These are phyloP conservation scores for Penicillium bovifimosum DNA, from an alignment of 495 filamentous ascomycete genomes.

Conservation along the genomic window DNA sequence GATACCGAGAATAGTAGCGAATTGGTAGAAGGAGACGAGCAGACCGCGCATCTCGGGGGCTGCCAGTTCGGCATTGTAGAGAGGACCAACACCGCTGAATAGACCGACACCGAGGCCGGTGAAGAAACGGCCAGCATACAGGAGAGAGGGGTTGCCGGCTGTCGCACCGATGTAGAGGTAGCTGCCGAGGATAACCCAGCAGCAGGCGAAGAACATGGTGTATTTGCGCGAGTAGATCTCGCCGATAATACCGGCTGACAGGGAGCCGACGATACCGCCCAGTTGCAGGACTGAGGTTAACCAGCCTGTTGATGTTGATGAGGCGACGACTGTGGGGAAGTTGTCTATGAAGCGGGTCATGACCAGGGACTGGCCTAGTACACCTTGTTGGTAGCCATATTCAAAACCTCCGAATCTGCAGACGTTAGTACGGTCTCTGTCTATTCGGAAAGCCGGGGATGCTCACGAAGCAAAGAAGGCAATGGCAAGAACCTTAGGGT, in stretches of 20 bases:
- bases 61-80: slow-evolving; percentile 73
- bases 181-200: slow-evolving; percentile 62
- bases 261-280: slow-evolving; percentile 67
- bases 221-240: slow-evolving; percentile 64
- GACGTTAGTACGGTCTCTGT: neutral
- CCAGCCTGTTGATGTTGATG: slow-evolving; percentile 38
- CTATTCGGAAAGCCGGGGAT: neutral
- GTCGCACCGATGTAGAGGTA: slow-evolving; percentile 49
- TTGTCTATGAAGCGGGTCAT: slow-evolving; percentile 40
- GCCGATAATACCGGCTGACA: slow-evolving; percentile 49
- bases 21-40: slow-evolving; percentile 71
- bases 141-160: slow-evolving; percentile 56
- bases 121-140: slow-evolving; percentile 59
- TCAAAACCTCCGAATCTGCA: slow-evolving; percentile 39
- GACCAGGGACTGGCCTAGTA: slow-evolving; percentile 38
- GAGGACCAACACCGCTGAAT: slow-evolving; percentile 49
- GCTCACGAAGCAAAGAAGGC: slow-evolving; percentile 41
- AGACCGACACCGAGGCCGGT: slow-evolving; percentile 65
- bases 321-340: slow-evolving; percentile 37
- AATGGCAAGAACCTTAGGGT: slow-evolving; percentile 39
- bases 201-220: slow-evolving; percentile 62
- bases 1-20: slow-evolving; percentile 75
- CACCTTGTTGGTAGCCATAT: slow-evolving; percentile 46
- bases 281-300: slow-evolving; percentile 60
- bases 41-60: slow-evolving; percentile 70